Conservation (phyloP, 2,329 filamentous ascomycete species). For the Exutisphaerella laricina region DNA sequence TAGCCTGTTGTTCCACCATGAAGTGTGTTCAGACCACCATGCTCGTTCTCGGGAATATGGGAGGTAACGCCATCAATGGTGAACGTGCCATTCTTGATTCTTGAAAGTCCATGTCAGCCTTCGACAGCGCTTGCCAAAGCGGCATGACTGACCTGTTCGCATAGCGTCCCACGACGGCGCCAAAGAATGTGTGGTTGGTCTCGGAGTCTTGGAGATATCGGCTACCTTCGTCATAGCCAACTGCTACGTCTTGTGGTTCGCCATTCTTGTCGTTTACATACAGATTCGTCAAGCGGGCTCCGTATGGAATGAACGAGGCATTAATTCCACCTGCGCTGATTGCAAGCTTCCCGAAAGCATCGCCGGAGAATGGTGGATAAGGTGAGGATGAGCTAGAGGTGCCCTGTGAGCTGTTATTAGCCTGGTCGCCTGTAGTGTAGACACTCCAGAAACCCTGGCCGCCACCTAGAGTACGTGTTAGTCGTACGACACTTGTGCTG, state of each 20-base stretch:
- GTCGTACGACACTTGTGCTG: not conserved
- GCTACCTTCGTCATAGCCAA: slow-evolving; percentile 47
- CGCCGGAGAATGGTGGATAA: slow-evolving; percentile 27
- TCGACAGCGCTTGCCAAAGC: not conserved
- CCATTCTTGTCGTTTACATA: slow-evolving; percentile 31
- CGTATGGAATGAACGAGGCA: slow-evolving; percentile 30
- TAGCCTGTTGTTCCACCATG: slow-evolving; percentile 47
- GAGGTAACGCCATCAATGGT: slow-evolving; percentile 44
- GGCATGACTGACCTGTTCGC: slow-evolving; percentile 37
- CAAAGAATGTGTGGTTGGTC: slow-evolving; percentile 56
- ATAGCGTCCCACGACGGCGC: slow-evolving; percentile 52
- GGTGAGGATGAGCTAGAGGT: slow-evolving; percentile 5
- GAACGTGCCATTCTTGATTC: slow-evolving; percentile 54
- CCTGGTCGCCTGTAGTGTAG: not conserved
- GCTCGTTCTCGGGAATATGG: slow-evolving; percentile 48
- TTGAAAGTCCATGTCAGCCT: slow-evolving; percentile 19
- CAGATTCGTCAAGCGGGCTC: slow-evolving; percentile 28
- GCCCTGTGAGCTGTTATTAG: not conserved
- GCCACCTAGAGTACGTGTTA: not conserved
- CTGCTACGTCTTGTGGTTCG: slow-evolving; percentile 44
- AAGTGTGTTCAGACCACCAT: slow-evolving; percentile 45
- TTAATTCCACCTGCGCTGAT: slow-evolving; percentile 28
- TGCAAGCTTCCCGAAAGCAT: slow-evolving; percentile 26
- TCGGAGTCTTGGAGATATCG: slow-evolving; percentile 38
- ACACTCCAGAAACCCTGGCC: not conserved